Evolutionary conservation across 495 filamentous ascomycete species (phyloP), one percentile per base, ranked within the genome.

Genomic region (Aspergillus cavernicola): DNA sequence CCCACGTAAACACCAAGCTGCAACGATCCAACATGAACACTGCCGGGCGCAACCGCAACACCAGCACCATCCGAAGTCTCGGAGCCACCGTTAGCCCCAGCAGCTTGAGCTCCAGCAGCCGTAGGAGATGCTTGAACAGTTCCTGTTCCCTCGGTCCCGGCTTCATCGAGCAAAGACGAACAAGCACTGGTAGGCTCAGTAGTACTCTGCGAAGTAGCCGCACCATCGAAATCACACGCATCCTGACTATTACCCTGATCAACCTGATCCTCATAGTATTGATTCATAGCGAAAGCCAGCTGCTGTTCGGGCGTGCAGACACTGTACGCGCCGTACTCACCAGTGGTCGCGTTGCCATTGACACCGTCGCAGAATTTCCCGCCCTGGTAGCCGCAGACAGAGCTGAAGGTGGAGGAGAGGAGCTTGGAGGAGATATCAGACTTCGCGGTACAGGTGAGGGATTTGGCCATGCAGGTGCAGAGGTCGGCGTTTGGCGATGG

Each of bases 291-390:
- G 62, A 81, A 93, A 37, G 83, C 85, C 12, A 97, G 82, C 72
- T 92, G 81, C 66, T 95, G 79, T 55, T 77, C 80, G 57, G 81
- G 56, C 53, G 75, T 80, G 78, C 93, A 97, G 80, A 93, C 89
- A 63, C 84, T 82, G 73, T 90, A 96, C 9, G 89, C 83, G 32
- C 92, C 92, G 65, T 91, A 97, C 6, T 75, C 73, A 46, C 90
- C 93, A 15, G 76, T 79, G 46, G 80, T 81, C 15, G 77, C 78
- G 63, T 96, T 88, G 55, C 78, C 71, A 41, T 65, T 65, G 72
- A 97, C 89, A 35, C 88, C 90, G 7, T 70, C 75, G 67, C 93
- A 96, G 48, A 79, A 75, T 35, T 67, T 75, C 23, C 52, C 52
- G 10, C 26, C 43, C 41, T 54, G 42, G 37, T 68, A 66, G 46